Conservation (phyloP, 352 stramenopile genomes). For the Phytophthora cryptogea region DNA sequence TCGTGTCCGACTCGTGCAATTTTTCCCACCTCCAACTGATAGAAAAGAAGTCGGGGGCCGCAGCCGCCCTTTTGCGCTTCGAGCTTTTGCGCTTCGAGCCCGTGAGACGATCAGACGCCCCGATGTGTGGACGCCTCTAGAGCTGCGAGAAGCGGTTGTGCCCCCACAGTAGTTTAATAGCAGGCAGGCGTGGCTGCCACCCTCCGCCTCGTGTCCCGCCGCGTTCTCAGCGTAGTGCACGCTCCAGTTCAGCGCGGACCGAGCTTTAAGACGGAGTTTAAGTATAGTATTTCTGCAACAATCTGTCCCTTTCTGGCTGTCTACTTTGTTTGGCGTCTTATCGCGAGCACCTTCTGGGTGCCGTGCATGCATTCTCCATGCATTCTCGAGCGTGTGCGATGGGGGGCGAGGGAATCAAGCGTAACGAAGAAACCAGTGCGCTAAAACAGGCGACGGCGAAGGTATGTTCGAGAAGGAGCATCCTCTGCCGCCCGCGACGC, state of each 20-base stretch:
- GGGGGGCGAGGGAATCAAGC: constrained; percentile 10
- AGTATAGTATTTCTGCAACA: constrained; percentile 40
- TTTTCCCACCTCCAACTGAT: constrained; percentile 12
- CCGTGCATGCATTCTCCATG: no score
- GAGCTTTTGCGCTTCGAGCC: constrained; percentile 10
- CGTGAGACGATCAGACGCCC: neutral
- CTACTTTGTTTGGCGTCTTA: constrained; percentile 6
- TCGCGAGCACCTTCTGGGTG: neutral
- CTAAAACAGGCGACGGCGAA: constrained; percentile 31
- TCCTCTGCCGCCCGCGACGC: constrained; percentile 9
- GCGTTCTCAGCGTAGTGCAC: constrained; percentile 41
- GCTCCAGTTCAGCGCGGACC: constrained; percentile 29
- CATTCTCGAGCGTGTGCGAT: constrained; percentile 1
- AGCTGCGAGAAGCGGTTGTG: constrained; percentile 3
- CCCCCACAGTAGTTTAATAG: constrained; percentile 32
- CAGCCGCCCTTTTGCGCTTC: constrained; percentile 14
- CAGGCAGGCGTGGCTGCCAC: constrained; percentile 8
- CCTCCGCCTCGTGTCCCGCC: constrained; percentile 10
- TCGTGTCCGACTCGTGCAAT: constrained; percentile 8
- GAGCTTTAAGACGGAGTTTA: constrained; percentile 25
- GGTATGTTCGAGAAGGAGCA: constrained; percentile 29
- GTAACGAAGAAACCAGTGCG: constrained; percentile 16
- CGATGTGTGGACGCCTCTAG: constrained; percentile 3
- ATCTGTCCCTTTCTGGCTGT: constrained; percentile 12
- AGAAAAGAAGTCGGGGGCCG: constrained; percentile 30